Evolutionary conservation across 169 alveolate species (phyloP).

Genomic region (Cryptosporidium sp.): DNA sequence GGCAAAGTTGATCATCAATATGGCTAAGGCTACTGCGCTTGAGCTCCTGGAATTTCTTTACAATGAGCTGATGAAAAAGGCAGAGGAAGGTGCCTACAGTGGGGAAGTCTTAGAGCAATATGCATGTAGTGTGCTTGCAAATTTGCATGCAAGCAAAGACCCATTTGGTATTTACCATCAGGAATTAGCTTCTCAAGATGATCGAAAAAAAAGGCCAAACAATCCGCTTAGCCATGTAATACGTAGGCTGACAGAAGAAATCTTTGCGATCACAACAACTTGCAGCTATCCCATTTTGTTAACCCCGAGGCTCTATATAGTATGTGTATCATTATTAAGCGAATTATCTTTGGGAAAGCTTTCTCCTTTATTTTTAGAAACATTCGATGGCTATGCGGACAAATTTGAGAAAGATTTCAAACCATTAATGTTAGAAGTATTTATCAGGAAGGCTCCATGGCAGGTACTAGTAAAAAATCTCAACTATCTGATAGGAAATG

Average conservation of each 20-base stretch:
- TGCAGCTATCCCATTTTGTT: constrained; percentile 11
- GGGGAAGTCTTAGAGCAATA: constrained; percentile 32
- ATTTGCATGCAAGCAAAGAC: constrained; percentile 43
- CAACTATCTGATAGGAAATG: background rate
- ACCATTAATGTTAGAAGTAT: constrained; percentile 33
- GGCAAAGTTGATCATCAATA: background rate
- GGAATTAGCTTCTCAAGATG: background rate
- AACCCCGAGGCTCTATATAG: constrained; percentile 24
- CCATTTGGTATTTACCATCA: constrained; percentile 31
- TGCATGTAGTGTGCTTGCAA: constrained; percentile 6
- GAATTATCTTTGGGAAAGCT: constrained; percentile 22
- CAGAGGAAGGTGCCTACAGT: background rate
- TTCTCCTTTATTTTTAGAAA: constrained; percentile 39
- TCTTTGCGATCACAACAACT: constrained; percentile 56
- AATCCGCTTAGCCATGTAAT: constrained; percentile 39
- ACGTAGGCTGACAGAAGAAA: constrained; percentile 33
- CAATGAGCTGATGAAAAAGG: constrained; percentile 5
- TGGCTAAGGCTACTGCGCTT: constrained; percentile 14
- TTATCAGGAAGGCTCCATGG: constrained; percentile 42
- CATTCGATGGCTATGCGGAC: constrained; percentile 31
- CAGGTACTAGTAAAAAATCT: constrained; percentile 11
- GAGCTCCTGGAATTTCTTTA: constrained; percentile 31
- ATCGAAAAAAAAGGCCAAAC: background rate
- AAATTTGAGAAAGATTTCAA: constrained; percentile 19
- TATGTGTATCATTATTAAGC: constrained; percentile 23